Conservation (phyloP, 352 stramenopile genomes). For the Plasmopara muralis region DNA sequence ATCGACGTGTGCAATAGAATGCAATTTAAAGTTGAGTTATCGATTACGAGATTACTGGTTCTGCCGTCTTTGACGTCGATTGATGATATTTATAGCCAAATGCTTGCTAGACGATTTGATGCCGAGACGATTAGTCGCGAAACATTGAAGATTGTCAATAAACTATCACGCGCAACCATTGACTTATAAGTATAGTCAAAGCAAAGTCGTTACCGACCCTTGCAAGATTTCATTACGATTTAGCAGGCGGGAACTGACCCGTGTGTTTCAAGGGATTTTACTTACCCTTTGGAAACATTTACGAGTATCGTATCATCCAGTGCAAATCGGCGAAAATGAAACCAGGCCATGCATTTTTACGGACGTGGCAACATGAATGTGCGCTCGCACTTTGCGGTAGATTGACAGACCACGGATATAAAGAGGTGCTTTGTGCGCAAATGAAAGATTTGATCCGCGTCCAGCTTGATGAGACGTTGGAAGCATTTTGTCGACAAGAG, state of each 20-base stretch:
- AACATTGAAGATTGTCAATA: constrained; percentile 79
- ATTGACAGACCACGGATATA: constrained; percentile 95
- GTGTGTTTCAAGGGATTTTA: constrained; percentile 96
- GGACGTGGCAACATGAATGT: constrained; percentile 97
- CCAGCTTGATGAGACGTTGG: constrained; percentile 87
- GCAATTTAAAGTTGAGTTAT: constrained; percentile 98
- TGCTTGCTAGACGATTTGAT: constrained; percentile 93
- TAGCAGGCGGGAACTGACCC: constrained; percentile 97
- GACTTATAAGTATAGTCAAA: constrained; percentile 96
- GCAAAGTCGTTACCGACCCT: constrained; percentile 95
- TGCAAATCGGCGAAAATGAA: constrained; percentile 88
- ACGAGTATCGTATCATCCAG: constrained; percentile 75
- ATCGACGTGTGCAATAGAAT: constrained; percentile 96
- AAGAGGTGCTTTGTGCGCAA: constrained; percentile 89
- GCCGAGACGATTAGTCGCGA: constrained; percentile 82
- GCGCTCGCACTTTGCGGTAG: constrained; percentile 98
- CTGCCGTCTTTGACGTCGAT: constrained; percentile 96
- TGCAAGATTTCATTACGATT: constrained; percentile 99
- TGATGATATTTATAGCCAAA: constrained; percentile 99
- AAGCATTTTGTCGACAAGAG: constrained; percentile 53
- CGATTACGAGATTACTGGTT: constrained; percentile 98
- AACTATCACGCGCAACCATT: constrained; percentile 95
- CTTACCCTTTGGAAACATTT: constrained; percentile 95
- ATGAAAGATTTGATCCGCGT: constrained; percentile 89
- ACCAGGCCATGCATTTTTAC: constrained; percentile 86